Evolutionary conservation across 2,329 filamentous ascomycete species (phyloP).

Genomic region (Trichoderma pleuroti): DNA sequence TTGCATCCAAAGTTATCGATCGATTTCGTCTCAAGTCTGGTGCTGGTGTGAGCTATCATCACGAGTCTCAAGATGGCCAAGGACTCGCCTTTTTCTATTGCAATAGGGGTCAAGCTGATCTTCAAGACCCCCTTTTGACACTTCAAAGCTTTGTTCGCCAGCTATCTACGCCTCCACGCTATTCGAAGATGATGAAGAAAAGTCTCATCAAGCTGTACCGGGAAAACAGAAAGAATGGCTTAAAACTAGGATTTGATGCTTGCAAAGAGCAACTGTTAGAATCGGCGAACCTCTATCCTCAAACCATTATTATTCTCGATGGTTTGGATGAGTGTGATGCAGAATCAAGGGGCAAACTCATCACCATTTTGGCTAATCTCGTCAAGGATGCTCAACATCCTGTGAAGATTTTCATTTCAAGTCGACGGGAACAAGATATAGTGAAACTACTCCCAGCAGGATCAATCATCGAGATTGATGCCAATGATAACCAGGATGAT

Average conservation of each 20-base stretch:
- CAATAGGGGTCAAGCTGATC: not conserved
- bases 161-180: not conserved
- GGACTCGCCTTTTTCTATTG: constrained; percentile 11
- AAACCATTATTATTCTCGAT: not conserved
- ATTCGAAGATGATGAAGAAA: not conserved
- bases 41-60: not conserved
- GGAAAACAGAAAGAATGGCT: not conserved
- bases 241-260: not conserved
- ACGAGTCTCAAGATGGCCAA: not conserved
- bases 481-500: not conserved
- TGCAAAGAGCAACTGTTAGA: not conserved
- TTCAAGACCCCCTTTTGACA: not conserved
- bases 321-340: constrained; percentile 5
- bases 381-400: not conserved
- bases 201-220: not conserved
- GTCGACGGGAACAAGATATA: constrained; percentile 5
- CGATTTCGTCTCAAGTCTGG: not conserved
- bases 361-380: not conserved
- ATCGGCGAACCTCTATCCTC: constrained; percentile 1
- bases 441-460: not conserved
- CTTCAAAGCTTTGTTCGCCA: constrained; percentile 8
- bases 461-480: not conserved
- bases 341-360: not conserved
- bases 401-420: not conserved
- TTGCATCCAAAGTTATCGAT: not conserved